Base-by-base conservation (phyloP, 805 yeast genomes). In the Candida corydali region DNA sequence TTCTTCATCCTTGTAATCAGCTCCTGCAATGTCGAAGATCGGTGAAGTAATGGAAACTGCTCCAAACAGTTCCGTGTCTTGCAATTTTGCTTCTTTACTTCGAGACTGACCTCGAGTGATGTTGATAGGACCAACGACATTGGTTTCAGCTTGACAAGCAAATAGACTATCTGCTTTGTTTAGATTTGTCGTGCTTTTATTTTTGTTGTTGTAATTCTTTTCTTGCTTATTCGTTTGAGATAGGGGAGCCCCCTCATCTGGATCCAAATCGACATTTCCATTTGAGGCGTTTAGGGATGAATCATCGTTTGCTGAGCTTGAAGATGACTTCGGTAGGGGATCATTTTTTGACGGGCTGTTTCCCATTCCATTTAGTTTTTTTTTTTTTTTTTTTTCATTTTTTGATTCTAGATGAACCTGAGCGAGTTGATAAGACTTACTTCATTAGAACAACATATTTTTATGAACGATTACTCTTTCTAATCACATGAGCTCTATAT, bases 261-360 rank as follows among this genome's bases (percentile, higher is more conserved):
- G 55, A 34, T 65, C 71, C 45, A 59, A 49, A 40, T 57, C 42
- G 20, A 34, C 25, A 31, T 47, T 67, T 46, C 68, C 69, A 36
- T 61, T 50, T 33, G 50, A 37, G 32, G 48, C 44, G 33, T 45
- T 50, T 32, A 57, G 34, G 32, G 52, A 49, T 31, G 53, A 50
- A 30, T 55, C 17, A 17, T 19, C 10, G 20, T 16, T 46, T 23
- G 44, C 38, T 26, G 39, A 30, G 17, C 46, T 38, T 35, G 63
- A 50, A 41, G 64, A 61, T 52, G 53, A 52, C 46, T 54, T 63
- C 71, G 72, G 70, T 60, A 63, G 70, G 53, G 69, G 65, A 38
- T 67, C 73, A 62, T 65, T 57, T 54, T 65, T 65, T 42, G 82
- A 76, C 69, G 82, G 82, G 80, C 76, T 76, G 64, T 75, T 76